Percentiles rank a stretch among this genome's conserved stretches.
Evolutionary conservation across 2,329 filamentous ascomycete species (phyloP).

Genomic region (Xylariomycetidae sp.): DNA sequence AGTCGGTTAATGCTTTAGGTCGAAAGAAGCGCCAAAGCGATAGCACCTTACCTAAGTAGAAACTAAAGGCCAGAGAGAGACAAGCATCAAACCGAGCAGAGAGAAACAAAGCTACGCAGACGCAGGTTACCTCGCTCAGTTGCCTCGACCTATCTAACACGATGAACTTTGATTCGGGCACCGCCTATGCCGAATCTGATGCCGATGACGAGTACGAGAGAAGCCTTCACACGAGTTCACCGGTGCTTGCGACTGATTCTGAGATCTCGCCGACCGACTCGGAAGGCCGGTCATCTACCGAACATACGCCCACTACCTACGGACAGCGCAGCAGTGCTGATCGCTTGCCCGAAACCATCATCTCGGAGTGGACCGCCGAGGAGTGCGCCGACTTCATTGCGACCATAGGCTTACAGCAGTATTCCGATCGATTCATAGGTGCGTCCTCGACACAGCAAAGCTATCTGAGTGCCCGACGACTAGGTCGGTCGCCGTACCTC

Average conservation of each 20-base stretch:
- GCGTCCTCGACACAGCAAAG: slow-evolving; percentile 27
- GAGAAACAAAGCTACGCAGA: too few relatives aligned
- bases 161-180: slow-evolving; percentile 61
- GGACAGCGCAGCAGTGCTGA: slow-evolving; percentile 62
- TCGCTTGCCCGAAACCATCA: slow-evolving; percentile 67
- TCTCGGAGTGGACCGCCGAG: slow-evolving; percentile 76
- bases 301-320: slow-evolving; percentile 78
- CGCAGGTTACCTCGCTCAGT: too few relatives aligned
- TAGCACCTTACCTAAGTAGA: too few relatives aligned
- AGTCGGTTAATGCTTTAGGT: too few relatives aligned
- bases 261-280: slow-evolving; percentile 68
- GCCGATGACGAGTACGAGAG: slow-evolving; percentile 82
- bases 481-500: slow-evolving; percentile 14
- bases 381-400: slow-evolving; percentile 88
- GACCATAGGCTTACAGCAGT: slow-evolving; percentile 74
- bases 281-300: slow-evolving; percentile 61
- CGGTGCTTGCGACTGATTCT: slow-evolving; percentile 59
- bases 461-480: slow-evolving; percentile 2
- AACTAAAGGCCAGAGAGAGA: slow-evolving; percentile 2
- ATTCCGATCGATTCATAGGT: slow-evolving; percentile 81
- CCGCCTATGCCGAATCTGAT: slow-evolving; percentile 73
- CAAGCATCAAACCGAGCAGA: slow-evolving; percentile 6
- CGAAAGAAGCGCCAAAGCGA: too few relatives aligned
- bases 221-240: slow-evolving; percentile 63
- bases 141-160: too few relatives aligned